Base-by-base conservation (phyloP, 202 grass and related monocot genomes). In the Elaeis oleifera region DNA sequence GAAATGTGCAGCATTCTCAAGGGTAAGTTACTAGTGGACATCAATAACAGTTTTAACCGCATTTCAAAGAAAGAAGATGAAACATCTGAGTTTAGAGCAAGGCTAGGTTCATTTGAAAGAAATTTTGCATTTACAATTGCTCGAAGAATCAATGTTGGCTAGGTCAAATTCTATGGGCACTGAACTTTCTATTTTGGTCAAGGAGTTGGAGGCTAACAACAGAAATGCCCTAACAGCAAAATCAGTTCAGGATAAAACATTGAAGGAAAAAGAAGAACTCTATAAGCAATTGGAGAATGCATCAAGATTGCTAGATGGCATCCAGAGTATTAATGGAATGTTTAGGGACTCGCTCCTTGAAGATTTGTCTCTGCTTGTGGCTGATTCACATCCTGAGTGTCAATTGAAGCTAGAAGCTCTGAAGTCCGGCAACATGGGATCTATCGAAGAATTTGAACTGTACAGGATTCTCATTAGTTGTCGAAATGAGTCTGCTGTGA, bases 1-100 rank as follows among this genome's bases (percentile, higher is more conserved):
- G 79, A 92, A 61, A 79, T 84, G 49, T 97, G 84, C 69, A 84
- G 77, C 70, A 51, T 81, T 80, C 75, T 97, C 66, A 92, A 97
- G 88, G 88, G 92, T 53, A 97, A 97, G 49, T 62, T 97, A 74
- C 77, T 92, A 25, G 71, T 78, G 69, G 92, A 97, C 72, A 92
- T 97, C 60, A 97, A 84, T 49, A 81, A 79, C 54, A 83, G 82
- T 85, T 86, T 89, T 56, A 83, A 74, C 71, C 73, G 80, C 58
- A 86, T 97, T 77, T 63, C 92, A 27, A 97, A 84, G 65, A 97
- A 92, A 74, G 92, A 97, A 83, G 74, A 91, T 25, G 92, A 92
- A 81, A 75, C 82, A 50, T 65, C 67, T 9, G 62, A 89, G 73
- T 65, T 97, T 18, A 89, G 73, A 16, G 64, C 70, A 44, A 88